A percentile compares a stretch with the other conserved stretches of the same genome.
These are phyloP conservation scores for Wickerhamiella infanticola DNA, from an alignment of 1,139 yeast species.

Conservation along the genomic window DNA sequence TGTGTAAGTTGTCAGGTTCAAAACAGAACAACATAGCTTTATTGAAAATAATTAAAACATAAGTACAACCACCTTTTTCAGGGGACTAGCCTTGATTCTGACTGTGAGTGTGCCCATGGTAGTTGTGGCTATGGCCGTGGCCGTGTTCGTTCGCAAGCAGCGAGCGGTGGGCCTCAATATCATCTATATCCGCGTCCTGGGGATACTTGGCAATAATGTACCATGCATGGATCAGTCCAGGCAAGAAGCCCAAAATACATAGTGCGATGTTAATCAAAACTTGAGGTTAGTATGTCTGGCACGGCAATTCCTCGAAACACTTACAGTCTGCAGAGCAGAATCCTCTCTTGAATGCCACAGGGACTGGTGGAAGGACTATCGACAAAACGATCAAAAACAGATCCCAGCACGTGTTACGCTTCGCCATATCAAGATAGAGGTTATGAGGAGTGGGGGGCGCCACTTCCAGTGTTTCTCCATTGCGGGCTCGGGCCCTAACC, in stretches of 20 bases:
- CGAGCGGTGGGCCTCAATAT: conserved; percentile 1
- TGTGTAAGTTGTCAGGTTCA: background rate
- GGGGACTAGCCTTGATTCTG: background rate
- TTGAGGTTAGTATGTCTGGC: conserved; percentile 7
- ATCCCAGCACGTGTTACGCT: conserved; percentile 12
- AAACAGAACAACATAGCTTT: background rate
- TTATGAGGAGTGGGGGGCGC: too few relatives aligned
- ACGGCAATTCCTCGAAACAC: conserved; percentile 11
- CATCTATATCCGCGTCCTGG: conserved; percentile 6
- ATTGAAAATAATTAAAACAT: background rate
- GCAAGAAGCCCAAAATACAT: conserved; percentile 64
- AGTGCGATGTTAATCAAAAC: conserved; percentile 58
- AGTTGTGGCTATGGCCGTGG: background rate
- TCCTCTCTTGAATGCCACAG: conserved; percentile 16
- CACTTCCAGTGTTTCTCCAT: too few relatives aligned
- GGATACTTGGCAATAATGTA: conserved; percentile 32
- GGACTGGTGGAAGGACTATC: conserved; percentile 16
- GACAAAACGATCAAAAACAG: conserved; percentile 15
- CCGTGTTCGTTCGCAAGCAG: background rate
- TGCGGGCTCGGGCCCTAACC: too few relatives aligned
- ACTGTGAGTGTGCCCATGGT: background rate
- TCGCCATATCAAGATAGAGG: background rate
- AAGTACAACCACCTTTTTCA: too few relatives aligned
- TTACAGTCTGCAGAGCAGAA: conserved; percentile 19
- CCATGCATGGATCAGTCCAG: conserved; percentile 42